These are phyloP conservation scores for Salvia rosmarinus DNA, from an alignment of 257 asterid species.

Conservation along the genomic window DNA sequence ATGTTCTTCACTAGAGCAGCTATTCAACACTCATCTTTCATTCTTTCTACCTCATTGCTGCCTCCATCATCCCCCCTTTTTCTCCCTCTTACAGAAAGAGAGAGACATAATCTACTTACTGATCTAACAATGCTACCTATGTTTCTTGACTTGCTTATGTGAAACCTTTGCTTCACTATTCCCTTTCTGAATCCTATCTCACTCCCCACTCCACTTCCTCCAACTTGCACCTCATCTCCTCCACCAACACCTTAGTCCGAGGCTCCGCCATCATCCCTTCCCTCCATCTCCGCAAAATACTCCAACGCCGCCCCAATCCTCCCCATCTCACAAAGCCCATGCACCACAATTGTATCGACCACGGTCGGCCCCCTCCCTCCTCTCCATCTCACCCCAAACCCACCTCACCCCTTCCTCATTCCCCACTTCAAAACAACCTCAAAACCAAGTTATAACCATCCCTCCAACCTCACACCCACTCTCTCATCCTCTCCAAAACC, in stretches of 20 bases:
- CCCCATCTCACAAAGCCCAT: conserved; percentile 60
- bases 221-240: conserved; percentile 51
- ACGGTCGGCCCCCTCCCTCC: conserved; percentile 69
- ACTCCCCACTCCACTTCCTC: conserved; percentile 23
- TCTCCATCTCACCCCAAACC: conserved; percentile 77
- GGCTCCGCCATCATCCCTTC: conserved; percentile 66
- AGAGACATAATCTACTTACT: background rate
- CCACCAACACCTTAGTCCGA: conserved; percentile 59
- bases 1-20: too few relatives aligned
- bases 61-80: too few relatives aligned
- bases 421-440: conserved; percentile 76
- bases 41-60: too few relatives aligned
- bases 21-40: too few relatives aligned
- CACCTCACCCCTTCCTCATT: conserved; percentile 41
- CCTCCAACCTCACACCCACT: conserved; percentile 51
- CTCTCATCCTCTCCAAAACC: conserved; percentile 64
- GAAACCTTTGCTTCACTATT: background rate
- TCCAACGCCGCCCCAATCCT: conserved; percentile 47
- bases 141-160: conserved; percentile 8
- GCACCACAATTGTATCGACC: conserved; percentile 71
- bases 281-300: conserved; percentile 60
- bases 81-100: background rate
- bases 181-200: conserved; percentile 14
- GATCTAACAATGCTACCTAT: conserved; percentile 9
- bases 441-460: conserved; percentile 67